Percentiles rank a stretch among this genome's conserved stretches.
These are phyloP conservation scores for Cyberlindnera mycetangii DNA, from an alignment of 805 yeast genomes.

Conservation along the genomic window DNA sequence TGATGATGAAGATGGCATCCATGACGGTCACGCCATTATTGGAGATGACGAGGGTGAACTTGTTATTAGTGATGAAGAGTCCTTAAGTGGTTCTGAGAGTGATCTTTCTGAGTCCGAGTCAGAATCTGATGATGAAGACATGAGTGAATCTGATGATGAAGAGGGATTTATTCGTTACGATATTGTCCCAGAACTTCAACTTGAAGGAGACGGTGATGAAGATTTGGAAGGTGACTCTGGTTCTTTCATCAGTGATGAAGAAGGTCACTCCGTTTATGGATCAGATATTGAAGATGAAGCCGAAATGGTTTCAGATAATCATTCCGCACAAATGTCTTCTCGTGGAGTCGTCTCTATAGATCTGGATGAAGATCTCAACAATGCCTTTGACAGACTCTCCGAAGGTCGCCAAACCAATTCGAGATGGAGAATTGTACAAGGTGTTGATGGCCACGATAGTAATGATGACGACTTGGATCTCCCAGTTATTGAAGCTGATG, in stretches of 20 bases:
- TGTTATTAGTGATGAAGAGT: constrained; percentile 19
- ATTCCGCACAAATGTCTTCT: not conserved
- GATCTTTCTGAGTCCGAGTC: constrained; percentile 17
- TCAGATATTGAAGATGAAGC: constrained; percentile 15
- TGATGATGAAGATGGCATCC: constrained; percentile 32
- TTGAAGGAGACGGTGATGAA: constrained; percentile 13
- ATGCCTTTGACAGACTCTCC: constrained; percentile 2
- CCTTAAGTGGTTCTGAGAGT: constrained; percentile 16
- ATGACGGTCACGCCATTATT: constrained; percentile 29
- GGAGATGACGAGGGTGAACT: constrained; percentile 29
- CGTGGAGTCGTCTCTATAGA: constrained; percentile 6
- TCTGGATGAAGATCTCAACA: constrained; percentile 8
- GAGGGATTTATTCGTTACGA: constrained; percentile 15
- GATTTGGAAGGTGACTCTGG: constrained; percentile 30
- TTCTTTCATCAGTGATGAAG: constrained; percentile 16
- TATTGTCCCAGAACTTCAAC: constrained; percentile 15
- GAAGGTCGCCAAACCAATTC: not conserved
- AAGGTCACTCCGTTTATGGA: constrained; percentile 11
- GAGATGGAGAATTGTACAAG: constrained; percentile 17
- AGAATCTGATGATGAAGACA: constrained; percentile 22
- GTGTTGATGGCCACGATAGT: no score
- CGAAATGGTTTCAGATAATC: not conserved
- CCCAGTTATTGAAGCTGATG: constrained; percentile 17
- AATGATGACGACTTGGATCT: constrained; percentile 21
- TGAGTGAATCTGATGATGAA: constrained; percentile 6